Evolutionary conservation across 495 filamentous ascomycete genomes (phyloP), one percentile per base, ranked within the genome.

Genomic region (Talaromyces stipitatus): DNA sequence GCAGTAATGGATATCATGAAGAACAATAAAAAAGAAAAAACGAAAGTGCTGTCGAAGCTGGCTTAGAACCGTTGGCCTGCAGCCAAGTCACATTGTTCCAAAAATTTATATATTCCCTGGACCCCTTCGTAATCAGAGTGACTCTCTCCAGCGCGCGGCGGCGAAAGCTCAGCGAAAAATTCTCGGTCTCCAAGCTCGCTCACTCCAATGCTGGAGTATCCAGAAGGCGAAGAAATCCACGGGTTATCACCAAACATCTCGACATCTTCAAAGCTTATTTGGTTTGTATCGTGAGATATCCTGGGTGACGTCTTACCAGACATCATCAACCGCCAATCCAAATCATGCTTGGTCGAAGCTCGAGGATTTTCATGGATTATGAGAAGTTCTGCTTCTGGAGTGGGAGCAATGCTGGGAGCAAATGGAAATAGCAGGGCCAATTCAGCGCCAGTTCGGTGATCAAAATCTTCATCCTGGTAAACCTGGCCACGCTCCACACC

Each of bases 391-490:
- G 43, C 63, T 51, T 61, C 69, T 22, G 66, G 62, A 8, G 61
- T 77, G 9, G 67, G 58, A 33, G 65, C 63, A 58, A 64, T 59
- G 57, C 79, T 89, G 0, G 91, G 86, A 2, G 91, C 91, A 61
- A 90, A 95, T 0, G 91, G 91, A 64, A 95, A 96, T 38, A 86
- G 78, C 14, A 96, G 73, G 18, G 91, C 91, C 43, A 95, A 80
- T 38, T 84, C 76, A 2, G 82, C 79, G 30, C 84, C 87, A n/a
- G 71, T 74, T 53, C 76, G 78, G 32, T 65, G 56, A 9, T 84
- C 78, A 62, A 92, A 94, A 36, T 85, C 83, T 41, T 84, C 76
- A 62, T 98, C 94, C 71, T 97, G 86, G 16, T 73, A 61, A 8
- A 97, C 82, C 14, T 90, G 74, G 3, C 94, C 94, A 30, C 90